Percentiles rank a stretch among this genome's conserved stretches.
These are phyloP conservation scores for Laguncularia racemosa DNA, from an alignment of 345 rosid species.

Conservation along the genomic window DNA sequence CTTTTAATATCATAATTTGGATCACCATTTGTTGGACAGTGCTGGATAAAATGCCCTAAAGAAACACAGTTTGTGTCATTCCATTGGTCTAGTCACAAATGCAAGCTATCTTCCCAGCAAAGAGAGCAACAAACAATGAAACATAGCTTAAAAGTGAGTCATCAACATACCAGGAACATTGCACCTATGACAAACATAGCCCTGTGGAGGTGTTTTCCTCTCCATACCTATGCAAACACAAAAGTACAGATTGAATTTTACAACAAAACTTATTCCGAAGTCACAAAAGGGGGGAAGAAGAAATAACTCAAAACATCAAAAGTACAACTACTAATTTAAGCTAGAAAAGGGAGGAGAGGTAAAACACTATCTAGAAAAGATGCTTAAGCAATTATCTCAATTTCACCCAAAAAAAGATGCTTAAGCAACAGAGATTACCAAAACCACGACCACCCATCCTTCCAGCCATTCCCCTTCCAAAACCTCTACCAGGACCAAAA, in stretches of 20 bases:
- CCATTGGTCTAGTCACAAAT: background rate
- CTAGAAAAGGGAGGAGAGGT: no score
- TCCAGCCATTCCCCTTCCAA: conserved; percentile 84
- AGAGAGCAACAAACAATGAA: background rate
- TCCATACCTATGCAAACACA: conserved; percentile 63
- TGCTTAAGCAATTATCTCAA: conserved; percentile 1
- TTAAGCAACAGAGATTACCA: conserved; percentile 42
- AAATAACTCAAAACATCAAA: background rate
- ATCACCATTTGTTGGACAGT: conserved; percentile 98
- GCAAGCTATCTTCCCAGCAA: background rate
- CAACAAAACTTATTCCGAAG: background rate
- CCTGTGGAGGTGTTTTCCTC: conserved; percentile 94
- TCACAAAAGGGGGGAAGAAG: background rate
- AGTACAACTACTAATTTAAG: no score
- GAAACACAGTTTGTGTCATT: conserved; percentile 2
- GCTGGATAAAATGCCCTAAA: conserved; percentile 97
- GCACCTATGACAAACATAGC: conserved; percentile 94
- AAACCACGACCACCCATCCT: conserved; percentile 96
- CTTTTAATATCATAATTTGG: conserved; percentile 84
- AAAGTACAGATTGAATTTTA: conserved; percentile 7
- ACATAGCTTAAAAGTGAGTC: background rate
- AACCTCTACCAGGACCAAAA: conserved; percentile 92
- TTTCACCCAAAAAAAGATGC: background rate
- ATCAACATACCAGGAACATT: conserved; percentile 72
- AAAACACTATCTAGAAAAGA: no score